phyloP scores from a whole-genome alignment of 495 filamentous ascomycete genomes.

The Rostrohypoxylon terebratum region DNA sequence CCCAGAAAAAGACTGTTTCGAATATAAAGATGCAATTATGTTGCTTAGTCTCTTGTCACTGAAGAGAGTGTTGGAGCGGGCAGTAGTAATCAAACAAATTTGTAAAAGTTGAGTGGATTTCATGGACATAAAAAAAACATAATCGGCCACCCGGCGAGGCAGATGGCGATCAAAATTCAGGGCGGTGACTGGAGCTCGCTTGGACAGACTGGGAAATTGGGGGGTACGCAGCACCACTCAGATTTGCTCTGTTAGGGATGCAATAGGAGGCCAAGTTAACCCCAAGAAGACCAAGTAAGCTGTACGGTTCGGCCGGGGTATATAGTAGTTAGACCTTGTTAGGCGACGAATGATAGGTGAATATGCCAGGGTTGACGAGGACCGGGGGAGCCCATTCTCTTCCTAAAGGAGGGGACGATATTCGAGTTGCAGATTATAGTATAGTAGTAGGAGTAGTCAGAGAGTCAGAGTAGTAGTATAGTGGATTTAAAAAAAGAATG shows the following conservation, averaged over 20 bases:
- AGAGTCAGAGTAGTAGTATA: neutral
- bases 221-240: conserved; percentile 45
- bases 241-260: conserved; percentile 33
- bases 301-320: conserved; percentile 35
- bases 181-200: conserved; percentile 47
- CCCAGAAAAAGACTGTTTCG: conserved; percentile 41
- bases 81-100: conserved; percentile 46
- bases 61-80: conserved; percentile 43
- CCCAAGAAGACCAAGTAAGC: neutral
- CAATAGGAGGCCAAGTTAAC: conserved; percentile 36
- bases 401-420: conserved; percentile 22
- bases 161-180: conserved; percentile 49
- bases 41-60: conserved; percentile 40
- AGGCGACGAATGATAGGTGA: conserved; percentile 48
- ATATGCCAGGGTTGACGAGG: conserved; percentile 34
- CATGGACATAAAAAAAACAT: conserved; percentile 49
- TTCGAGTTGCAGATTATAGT: neutral
- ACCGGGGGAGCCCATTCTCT: conserved; percentile 38
- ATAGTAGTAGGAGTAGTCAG: neutral
- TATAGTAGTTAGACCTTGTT: conserved; percentile 34
- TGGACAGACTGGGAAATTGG: conserved; percentile 45
- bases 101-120: conserved; percentile 48
- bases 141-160: conserved; percentile 40
- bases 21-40: conserved; percentile 43
- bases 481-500: neutral